phyloP scores from a whole-genome alignment of 1,284 basidiomycete genomes.

The Jaminaea rosea region DNA sequence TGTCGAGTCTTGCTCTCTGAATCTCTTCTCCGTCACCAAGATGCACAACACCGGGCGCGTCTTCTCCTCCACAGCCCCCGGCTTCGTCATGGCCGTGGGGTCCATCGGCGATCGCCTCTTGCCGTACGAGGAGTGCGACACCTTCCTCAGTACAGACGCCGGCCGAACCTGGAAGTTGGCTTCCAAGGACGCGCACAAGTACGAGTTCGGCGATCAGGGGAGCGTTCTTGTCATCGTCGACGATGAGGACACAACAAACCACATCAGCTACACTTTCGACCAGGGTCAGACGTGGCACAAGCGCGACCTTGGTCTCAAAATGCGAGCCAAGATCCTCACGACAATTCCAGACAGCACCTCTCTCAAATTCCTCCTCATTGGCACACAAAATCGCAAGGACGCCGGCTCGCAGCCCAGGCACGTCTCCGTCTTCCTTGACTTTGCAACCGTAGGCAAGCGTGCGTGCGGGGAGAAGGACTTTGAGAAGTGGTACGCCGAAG shows the following conservation, averaged over 20 bases:
- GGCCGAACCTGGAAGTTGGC: conserved; percentile 79
- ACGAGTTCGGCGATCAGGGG: conserved; percentile 86
- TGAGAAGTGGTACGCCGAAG: conserved; percentile 77
- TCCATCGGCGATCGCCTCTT: conserved; percentile 65
- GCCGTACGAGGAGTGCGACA: conserved; percentile 81
- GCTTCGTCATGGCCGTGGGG: conserved; percentile 89
- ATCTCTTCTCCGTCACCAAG: conserved; percentile 80
- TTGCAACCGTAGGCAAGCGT: conserved; percentile 60
- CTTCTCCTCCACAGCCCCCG: conserved; percentile 88
- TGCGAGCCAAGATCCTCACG: conserved; percentile 70
- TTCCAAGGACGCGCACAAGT: conserved; percentile 70
- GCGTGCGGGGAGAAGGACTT: conserved; percentile 70
- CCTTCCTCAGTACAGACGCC: conserved; percentile 82
- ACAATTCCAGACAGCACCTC: conserved; percentile 86
- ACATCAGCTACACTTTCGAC: conserved; percentile 73
- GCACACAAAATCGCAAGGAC: conserved; percentile 63
- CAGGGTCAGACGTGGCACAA: conserved; percentile 71
- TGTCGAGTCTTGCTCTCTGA: conserved; percentile 63
- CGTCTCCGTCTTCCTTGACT: conserved; percentile 74
- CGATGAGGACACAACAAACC: conserved; percentile 72
- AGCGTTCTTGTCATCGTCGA: conserved; percentile 74
- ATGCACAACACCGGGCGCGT: conserved; percentile 86
- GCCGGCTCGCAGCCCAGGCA: conserved; percentile 56
- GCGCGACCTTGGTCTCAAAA: conserved; percentile 61
- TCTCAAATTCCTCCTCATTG: conserved; percentile 79